Conservation (phyloP, 768 basidiomycete species). For the Lactarius sanguifluus region DNA sequence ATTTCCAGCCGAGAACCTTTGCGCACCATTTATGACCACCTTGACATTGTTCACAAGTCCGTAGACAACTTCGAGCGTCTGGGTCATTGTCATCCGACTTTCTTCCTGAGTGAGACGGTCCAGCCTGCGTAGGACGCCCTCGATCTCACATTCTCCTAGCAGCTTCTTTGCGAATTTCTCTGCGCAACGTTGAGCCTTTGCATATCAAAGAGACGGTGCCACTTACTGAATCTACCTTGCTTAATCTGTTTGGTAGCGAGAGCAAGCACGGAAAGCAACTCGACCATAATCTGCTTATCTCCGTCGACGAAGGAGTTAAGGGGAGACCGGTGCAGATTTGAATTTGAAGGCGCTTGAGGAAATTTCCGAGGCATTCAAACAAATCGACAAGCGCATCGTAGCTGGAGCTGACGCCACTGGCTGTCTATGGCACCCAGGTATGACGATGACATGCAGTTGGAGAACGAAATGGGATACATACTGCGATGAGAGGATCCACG, state of each 20-base stretch:
- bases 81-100: not conserved
- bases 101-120: conserved; percentile 8
- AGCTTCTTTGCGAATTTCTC: conserved; percentile 10
- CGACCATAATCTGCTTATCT: too few species aligned
- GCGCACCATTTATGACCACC: conserved; percentile 6
- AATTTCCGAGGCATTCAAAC: too few species aligned
- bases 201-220: too few species aligned
- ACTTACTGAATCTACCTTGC: too few species aligned
- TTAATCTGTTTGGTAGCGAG: too few species aligned
- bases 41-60: not conserved
- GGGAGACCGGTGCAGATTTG: too few species aligned
- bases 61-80: conserved; percentile 8
- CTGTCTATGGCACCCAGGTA: too few species aligned
- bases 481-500: conserved; percentile 2
- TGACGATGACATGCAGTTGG: not conserved
- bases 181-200: not conserved
- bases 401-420: too few species aligned
- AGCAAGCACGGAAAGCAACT: too few species aligned
- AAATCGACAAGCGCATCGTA: too few species aligned
- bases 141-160: conserved; percentile 6
- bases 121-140: not conserved
- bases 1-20: not conserved
- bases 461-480: not conserved
- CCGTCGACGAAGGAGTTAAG: too few species aligned
- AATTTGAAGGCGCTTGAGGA: too few species aligned